Percentiles rank a stretch among this genome's conserved stretches.
Conservation (phyloP, 352 stramenopile species). For the Thraustochytrium sp. region DNA sequence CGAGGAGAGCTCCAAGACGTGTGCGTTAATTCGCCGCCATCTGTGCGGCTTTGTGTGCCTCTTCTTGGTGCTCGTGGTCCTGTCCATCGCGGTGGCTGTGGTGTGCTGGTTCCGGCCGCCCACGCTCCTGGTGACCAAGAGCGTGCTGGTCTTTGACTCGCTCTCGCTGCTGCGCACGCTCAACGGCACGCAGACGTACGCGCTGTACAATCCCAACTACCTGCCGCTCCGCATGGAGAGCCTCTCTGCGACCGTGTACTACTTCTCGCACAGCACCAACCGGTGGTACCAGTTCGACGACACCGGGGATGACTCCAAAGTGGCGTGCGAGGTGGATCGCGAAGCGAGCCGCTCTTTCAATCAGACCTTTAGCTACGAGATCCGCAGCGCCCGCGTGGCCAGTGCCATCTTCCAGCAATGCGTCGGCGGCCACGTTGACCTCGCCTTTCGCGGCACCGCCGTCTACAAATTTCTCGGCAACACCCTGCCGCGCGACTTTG, state of each 20-base stretch:
- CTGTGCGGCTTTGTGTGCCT: not conserved
- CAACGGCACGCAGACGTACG: slow-evolving; percentile 9
- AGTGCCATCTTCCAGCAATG: slow-evolving; percentile 20
- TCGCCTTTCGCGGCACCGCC: slow-evolving; percentile 26
- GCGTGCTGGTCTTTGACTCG: not conserved
- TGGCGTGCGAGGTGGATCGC: not conserved
- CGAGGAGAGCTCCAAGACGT: not conserved
- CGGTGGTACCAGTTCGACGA: slow-evolving; percentile 35
- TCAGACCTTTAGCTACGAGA: not conserved
- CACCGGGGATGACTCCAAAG: not conserved
- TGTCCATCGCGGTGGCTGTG: not conserved
- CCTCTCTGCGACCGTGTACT: slow-evolving; percentile 6
- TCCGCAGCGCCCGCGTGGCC: not conserved
- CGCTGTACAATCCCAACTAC: slow-evolving; percentile 19
- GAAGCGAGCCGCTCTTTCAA: not conserved
- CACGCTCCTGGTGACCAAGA: not conserved
- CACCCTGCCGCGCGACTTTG: not conserved
- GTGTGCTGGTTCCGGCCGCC: not conserved
- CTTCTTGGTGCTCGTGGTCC: not conserved
- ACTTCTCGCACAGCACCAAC: not conserved
- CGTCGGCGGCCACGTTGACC: not conserved
- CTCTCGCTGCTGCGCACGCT: not conserved
- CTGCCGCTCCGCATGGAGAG: not conserved
- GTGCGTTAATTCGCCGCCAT: not conserved
- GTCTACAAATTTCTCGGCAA: not conserved